These are phyloP conservation scores for Sugiyamaella mastotermitis DNA, from an alignment of 805 yeast genomes.

Conservation along the genomic window DNA sequence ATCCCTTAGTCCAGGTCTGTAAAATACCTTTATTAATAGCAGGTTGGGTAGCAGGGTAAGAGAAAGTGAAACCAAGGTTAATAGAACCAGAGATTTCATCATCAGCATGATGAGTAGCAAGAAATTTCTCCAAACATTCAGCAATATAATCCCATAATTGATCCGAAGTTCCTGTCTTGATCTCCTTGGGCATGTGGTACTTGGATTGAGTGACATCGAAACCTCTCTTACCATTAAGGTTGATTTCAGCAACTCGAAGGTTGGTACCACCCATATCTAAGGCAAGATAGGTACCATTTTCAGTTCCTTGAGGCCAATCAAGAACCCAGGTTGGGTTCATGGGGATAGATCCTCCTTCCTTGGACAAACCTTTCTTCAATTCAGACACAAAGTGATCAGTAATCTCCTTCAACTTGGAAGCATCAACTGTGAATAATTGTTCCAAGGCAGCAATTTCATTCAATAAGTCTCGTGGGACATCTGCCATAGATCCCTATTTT, in stretches of 20 bases:
- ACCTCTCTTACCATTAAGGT: slow-evolving; percentile 72
- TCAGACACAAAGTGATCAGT: slow-evolving; percentile 73
- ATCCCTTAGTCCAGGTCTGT: slow-evolving; percentile 98
- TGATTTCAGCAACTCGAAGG: slow-evolving; percentile 84
- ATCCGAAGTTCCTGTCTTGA: slow-evolving; percentile 73
- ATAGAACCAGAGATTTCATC: slow-evolving; percentile 43
- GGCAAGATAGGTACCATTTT: slow-evolving; percentile 84
- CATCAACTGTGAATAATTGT: slow-evolving; percentile 53
- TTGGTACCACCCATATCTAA: slow-evolving; percentile 97
- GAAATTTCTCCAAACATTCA: slow-evolving; percentile 63
- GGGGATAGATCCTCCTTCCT: slow-evolving; percentile 78
- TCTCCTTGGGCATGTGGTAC: slow-evolving; percentile 66
- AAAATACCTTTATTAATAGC: slow-evolving; percentile 81
- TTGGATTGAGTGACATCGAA: slow-evolving; percentile 86
- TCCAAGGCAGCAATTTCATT: slow-evolving; percentile 55
- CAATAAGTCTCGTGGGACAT: slow-evolving; percentile 59
- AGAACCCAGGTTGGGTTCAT: slow-evolving; percentile 98
- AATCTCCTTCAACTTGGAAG: slow-evolving; percentile 55
- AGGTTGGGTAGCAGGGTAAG: slow-evolving; percentile 71
- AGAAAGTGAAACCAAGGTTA: slow-evolving; percentile 92
- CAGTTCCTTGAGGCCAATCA: slow-evolving; percentile 88
- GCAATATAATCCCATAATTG: slow-evolving; percentile 86
- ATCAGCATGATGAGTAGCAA: slow-evolving; percentile 52
- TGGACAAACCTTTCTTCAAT: slow-evolving; percentile 70
- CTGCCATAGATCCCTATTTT: slow-evolving; percentile 54